Evolutionary conservation across 2,329 filamentous ascomycete genomes (phyloP).

Genomic region (Aspergillaceae sp.): DNA sequence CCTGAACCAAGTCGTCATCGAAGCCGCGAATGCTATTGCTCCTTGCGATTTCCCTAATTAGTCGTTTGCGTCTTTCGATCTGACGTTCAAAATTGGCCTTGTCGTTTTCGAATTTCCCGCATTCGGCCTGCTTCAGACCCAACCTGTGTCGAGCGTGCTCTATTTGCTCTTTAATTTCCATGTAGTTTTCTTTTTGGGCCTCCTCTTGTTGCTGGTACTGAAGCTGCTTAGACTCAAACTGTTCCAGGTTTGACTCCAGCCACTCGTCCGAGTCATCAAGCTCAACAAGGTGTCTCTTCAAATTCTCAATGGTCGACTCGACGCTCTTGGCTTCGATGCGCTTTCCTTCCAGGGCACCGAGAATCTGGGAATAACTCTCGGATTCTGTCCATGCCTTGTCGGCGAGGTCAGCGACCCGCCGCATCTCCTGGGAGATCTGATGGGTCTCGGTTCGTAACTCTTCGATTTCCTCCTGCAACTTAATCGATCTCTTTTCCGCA

Average conservation of each 20-base stretch:
- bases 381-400: conserved; percentile 63
- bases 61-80: conserved; percentile 57
- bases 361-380: conserved; percentile 63
- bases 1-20: conserved; percentile 67
- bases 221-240: conserved; percentile 68
- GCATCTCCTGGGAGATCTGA: conserved; percentile 44
- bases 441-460: conserved; percentile 54
- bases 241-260: conserved; percentile 60
- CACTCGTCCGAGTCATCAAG: conserved; percentile 69
- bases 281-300: conserved; percentile 65
- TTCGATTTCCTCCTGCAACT: conserved; percentile 55
- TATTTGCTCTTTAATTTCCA: conserved; percentile 50
- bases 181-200: conserved; percentile 55
- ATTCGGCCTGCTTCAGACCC: conserved; percentile 35
- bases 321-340: conserved; percentile 63
- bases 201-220: conserved; percentile 57
- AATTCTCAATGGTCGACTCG: conserved; percentile 59
- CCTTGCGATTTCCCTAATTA: conserved; percentile 70
- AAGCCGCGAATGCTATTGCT: conserved; percentile 75
- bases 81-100: conserved; percentile 81
- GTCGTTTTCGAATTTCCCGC: conserved; percentile 72
- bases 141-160: conserved; percentile 37
- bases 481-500: conserved; percentile 55
- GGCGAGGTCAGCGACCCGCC: conserved; percentile 41
- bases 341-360: conserved; percentile 68